Evolutionary conservation across 305 asterid species (phyloP).

Genomic region (Nicotiana rustica): DNA sequence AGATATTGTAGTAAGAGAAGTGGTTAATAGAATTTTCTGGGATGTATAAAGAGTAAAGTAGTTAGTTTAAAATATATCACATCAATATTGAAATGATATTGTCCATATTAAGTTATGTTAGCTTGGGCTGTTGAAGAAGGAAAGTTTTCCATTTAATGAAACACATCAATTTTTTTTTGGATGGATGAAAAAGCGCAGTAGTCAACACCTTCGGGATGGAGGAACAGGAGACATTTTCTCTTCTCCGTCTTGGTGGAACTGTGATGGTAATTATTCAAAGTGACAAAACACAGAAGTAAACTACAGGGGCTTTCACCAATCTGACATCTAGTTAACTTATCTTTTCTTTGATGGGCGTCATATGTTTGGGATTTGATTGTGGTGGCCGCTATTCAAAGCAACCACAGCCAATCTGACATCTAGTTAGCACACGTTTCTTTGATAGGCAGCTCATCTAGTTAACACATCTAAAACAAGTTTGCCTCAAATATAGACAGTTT

Average conservation of each 20-base stretch:
- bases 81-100: not conserved
- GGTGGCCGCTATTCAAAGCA: not conserved
- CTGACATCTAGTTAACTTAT: not conserved
- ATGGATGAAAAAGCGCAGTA: slow-evolving; percentile 7
- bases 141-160: not conserved
- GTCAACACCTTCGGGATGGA: not conserved
- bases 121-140: not conserved
- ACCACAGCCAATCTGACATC: not conserved
- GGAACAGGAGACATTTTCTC: not conserved
- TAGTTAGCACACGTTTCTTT: not conserved
- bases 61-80: not conserved
- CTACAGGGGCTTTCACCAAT: slow-evolving; percentile 12
- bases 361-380: slow-evolving; percentile 5
- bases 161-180: not conserved
- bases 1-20: not conserved
- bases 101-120: slow-evolving; percentile 5
- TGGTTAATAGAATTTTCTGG: slow-evolving; percentile 2
- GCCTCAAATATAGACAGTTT: not conserved
- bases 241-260: not conserved
- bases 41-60: not conserved
- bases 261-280: not conserved
- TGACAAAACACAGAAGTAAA: not conserved
- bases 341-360: slow-evolving; percentile 3
- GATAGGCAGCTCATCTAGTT: slow-evolving; percentile 14
- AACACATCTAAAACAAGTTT: not conserved